Percentiles rank a stretch among this genome's conserved stretches.
Evolutionary conservation across 2,329 filamentous ascomycete species (phyloP).

Genomic region (Ceratocystiopsis minuta): DNA sequence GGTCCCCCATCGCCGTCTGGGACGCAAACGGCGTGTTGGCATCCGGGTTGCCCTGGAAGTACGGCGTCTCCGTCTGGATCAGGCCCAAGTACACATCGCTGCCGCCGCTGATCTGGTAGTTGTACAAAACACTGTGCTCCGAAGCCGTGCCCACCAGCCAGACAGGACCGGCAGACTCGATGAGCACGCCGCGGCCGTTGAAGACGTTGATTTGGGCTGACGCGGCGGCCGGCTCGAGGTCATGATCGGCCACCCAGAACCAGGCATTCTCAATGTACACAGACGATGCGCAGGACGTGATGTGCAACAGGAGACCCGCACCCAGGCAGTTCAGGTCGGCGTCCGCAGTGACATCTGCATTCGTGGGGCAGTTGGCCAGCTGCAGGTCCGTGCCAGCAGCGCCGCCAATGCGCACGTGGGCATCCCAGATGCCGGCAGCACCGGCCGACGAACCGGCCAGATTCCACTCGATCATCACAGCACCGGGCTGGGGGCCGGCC

Average conservation of each 20-base stretch:
- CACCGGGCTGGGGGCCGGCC: conserved; percentile 64
- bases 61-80: conserved; percentile 81
- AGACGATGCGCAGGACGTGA: conserved; percentile 38
- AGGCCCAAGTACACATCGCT: conserved; percentile 64
- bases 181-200: conserved; percentile 67
- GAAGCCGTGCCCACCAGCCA: conserved; percentile 69
- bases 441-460: conserved; percentile 49
- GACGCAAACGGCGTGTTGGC: conserved; percentile 45
- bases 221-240: conserved; percentile 56
- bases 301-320: conserved; percentile 51
- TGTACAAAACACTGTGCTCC: conserved; percentile 51
- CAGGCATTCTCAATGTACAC: conserved; percentile 78
- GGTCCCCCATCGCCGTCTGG: conserved; percentile 43
- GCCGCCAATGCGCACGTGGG: conserved; percentile 87
- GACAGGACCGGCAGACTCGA: conserved; percentile 56
- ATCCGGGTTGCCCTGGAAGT: conserved; percentile 70
- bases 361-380: conserved; percentile 63
- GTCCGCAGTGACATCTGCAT: conserved; percentile 31
- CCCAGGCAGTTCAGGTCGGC: conserved; percentile 51
- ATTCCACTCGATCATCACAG: conserved; percentile 87
- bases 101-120: conserved; percentile 70
- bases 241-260: conserved; percentile 84
- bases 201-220: conserved; percentile 64
- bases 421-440: conserved; percentile 73
- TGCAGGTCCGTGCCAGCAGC: conserved; percentile 70